Evolutionary conservation across 805 yeast species (phyloP), one percentile per base, ranked within the genome.

Genomic region (Starmera pachycereana): DNA sequence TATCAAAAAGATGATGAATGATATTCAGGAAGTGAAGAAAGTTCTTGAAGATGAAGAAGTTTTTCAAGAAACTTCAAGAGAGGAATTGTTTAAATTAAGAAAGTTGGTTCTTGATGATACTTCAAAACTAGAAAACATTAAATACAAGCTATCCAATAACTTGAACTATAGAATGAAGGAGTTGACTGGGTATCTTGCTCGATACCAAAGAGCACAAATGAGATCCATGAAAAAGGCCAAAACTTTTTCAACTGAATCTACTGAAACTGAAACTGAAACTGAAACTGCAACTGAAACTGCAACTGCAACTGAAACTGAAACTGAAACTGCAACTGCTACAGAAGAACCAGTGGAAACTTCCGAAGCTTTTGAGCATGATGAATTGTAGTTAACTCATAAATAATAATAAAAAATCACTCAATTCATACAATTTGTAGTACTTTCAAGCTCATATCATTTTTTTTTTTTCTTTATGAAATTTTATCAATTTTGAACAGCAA

Each of bases 101-200:
- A 42, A 48, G 12, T 47, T 46, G 7, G 59, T 58, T 31, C 51
- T 59, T 14, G 37, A 44, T 3, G 40, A 50, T 6, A 40, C 50
- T 4, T 35, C 40, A 6, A 51, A 49, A 7, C 30, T 55, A 6
- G 39, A 40, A 12, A 40, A 46, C 7, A 40, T 50, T 4, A 42
- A 53, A 7, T 35, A 44, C 19, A 35, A 49, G 1, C 40, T 60
- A 12, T 42, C 45, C 12, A 32, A 46, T 9, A 43, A 50, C 16
- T 53, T 58, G 38, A 48, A 52, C 2, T 58, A 60, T 38, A 57
- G 61, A 37, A 39, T 56, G 34, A 60, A 55, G 29, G 66, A 60
- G 18, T 33, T 62, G 27, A 53, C 48, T 33, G 36, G 38, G 14
- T 33, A 33, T 6, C 27, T 47, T 25, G 36, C 16, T 27, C 50